phyloP scores from a whole-genome alignment of 345 rosid genomes.

The Lagerstroemia speciosa region DNA sequence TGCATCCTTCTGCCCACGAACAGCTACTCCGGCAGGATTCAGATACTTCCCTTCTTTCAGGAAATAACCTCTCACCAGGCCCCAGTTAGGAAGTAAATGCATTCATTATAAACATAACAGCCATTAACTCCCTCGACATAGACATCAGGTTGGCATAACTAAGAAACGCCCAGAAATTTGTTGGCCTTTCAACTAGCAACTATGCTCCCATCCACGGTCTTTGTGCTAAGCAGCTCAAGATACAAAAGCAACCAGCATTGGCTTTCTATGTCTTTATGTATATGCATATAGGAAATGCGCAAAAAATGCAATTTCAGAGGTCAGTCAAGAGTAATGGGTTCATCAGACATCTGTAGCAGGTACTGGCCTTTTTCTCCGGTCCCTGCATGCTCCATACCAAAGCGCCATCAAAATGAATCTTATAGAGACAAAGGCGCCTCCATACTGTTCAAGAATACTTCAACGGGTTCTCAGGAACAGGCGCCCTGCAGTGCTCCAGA shows the following conservation, averaged over 20 bases:
- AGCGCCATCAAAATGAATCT: background rate
- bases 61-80: too few relatives aligned
- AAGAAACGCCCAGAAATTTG: too few relatives aligned
- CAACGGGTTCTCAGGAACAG: slow-evolving; percentile 4
- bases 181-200: too few relatives aligned
- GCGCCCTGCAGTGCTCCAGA: slow-evolving; percentile 24
- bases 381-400: background rate
- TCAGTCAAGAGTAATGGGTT: background rate
- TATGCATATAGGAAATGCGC: background rate
- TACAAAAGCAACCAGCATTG: background rate
- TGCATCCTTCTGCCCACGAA: too few relatives aligned
- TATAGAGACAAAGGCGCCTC: background rate
- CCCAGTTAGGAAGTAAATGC: too few relatives aligned
- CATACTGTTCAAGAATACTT: slow-evolving; percentile 9
- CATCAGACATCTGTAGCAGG: background rate
- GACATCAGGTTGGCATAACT: too few relatives aligned
- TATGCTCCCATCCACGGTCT: too few relatives aligned
- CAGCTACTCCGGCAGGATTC: too few relatives aligned
- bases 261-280: background rate
- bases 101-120: too few relatives aligned
- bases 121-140: too few relatives aligned
- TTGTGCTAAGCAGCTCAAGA: background rate
- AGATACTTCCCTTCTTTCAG: too few relatives aligned
- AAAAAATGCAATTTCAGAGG: background rate
- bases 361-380: background rate